A percentile compares a stretch with the other conserved stretches of the same genome.
These are phyloP conservation scores for Saccharomyces hybrid DNA, from an alignment of 1,139 yeast genomes.

Conservation along the genomic window DNA sequence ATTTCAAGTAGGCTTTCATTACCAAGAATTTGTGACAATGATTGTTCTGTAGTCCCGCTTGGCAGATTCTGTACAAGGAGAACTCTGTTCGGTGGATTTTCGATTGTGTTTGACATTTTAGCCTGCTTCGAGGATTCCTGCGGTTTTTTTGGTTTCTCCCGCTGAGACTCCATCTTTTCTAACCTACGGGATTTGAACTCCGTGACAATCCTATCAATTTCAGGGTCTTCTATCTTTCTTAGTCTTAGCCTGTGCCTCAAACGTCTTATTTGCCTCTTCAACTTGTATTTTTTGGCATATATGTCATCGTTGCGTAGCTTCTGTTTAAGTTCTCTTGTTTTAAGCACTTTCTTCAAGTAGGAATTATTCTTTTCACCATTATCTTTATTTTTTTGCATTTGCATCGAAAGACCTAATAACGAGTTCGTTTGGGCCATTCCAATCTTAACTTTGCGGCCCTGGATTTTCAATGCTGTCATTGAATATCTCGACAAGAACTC, in stretches of 20 bases:
- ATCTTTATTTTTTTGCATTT: not conserved
- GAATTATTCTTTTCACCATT: conserved; percentile 10
- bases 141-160: conserved; percentile 19
- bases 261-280: conserved; percentile 24
- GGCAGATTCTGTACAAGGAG: conserved; percentile 65
- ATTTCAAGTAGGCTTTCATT: conserved; percentile 53
- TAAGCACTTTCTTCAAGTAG: conserved; percentile 15
- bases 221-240: conserved; percentile 16
- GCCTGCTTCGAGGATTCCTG: conserved; percentile 31
- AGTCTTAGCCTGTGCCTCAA: conserved; percentile 18
- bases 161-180: conserved; percentile 4
- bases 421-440: conserved; percentile 37
- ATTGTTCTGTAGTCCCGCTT: conserved; percentile 36
- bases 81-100: conserved; percentile 58
- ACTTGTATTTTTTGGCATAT: conserved; percentile 14
- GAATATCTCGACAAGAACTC: conserved; percentile 41
- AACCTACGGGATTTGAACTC: conserved; percentile 6
- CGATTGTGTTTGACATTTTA: conserved; percentile 21
- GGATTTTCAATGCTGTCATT: conserved; percentile 38
- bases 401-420: too few species aligned
- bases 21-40: conserved; percentile 35
- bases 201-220: conserved; percentile 8
- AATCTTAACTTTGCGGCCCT: conserved; percentile 48
- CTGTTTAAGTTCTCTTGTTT: conserved; percentile 12
- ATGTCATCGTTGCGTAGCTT: conserved; percentile 12